These are phyloP conservation scores for Agrostemma githago DNA, from an alignment of 148 eudicot species.

Conservation along the genomic window DNA sequence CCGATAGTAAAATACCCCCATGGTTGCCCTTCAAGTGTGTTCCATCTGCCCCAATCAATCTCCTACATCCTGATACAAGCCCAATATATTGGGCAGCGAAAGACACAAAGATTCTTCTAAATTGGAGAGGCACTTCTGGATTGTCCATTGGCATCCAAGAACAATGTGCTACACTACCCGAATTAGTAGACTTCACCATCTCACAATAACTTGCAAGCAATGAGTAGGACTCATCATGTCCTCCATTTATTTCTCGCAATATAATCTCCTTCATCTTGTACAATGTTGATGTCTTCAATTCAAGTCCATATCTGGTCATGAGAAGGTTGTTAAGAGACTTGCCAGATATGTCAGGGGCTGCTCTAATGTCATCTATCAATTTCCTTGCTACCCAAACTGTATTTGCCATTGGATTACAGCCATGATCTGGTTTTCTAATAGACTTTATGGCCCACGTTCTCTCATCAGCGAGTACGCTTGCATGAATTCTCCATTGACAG, in stretches of 20 bases:
- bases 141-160: not conserved
- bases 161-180: not conserved
- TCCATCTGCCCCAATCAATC: not conserved
- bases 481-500: not conserved
- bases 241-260: not conserved
- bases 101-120: not conserved
- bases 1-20: not conserved
- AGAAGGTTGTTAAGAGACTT: not conserved
- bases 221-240: not conserved
- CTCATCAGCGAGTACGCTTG: not conserved
- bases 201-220: not conserved
- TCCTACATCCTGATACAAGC: not conserved
- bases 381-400: not conserved
- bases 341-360: not conserved
- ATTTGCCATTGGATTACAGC: not conserved
- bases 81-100: not conserved
- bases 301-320: not conserved
- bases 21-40: not conserved
- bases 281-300: not conserved
- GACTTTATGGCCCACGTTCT: not conserved
- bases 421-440: not conserved
- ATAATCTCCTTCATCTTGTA: not conserved
- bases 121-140: not conserved
- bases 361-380: not conserved
- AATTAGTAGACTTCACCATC: not conserved